phyloP scores from a whole-genome alignment of 23 red algal genomes.

The Gracilaria vermiculophylla region DNA sequence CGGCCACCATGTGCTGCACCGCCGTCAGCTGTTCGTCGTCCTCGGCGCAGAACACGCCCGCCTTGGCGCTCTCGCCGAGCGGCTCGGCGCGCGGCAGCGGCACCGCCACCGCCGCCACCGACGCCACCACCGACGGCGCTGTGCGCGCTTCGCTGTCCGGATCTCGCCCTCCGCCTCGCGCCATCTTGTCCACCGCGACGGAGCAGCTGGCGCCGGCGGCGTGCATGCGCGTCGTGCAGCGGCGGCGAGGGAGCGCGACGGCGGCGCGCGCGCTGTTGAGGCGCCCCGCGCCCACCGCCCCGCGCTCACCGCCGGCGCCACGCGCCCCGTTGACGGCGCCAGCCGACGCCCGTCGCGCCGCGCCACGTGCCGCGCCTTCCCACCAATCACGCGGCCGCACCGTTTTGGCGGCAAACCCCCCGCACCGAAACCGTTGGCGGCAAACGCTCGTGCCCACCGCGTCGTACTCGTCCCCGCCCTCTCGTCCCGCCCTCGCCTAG shows the following conservation, averaged over 20 bases:
- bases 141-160: neutral
- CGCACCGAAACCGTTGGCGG: neutral
- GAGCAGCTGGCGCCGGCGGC: too few species aligned
- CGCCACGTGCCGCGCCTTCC: neutral
- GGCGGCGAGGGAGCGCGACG: too few species aligned
- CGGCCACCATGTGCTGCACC: conserved; percentile 93
- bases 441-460: too few species aligned
- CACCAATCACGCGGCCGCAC: neutral
- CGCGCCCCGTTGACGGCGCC: neutral
- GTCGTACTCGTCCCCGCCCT: neutral
- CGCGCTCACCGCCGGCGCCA: neutral
- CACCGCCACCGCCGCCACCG: neutral
- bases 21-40: conserved; percentile 42
- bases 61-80: neutral
- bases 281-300: neutral
- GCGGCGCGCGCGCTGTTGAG: neutral
- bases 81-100: neutral
- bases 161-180: neutral
- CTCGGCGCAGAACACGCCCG: conserved; percentile 39
- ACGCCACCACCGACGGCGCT: neutral
- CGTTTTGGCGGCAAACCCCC: neutral
- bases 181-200: neutral
- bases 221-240: too few species aligned
- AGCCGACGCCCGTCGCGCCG: too few species aligned
- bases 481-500: neutral